These are phyloP conservation scores for Cantharellus anzutake DNA, from an alignment of 768 basidiomycete species.

Conservation along the genomic window DNA sequence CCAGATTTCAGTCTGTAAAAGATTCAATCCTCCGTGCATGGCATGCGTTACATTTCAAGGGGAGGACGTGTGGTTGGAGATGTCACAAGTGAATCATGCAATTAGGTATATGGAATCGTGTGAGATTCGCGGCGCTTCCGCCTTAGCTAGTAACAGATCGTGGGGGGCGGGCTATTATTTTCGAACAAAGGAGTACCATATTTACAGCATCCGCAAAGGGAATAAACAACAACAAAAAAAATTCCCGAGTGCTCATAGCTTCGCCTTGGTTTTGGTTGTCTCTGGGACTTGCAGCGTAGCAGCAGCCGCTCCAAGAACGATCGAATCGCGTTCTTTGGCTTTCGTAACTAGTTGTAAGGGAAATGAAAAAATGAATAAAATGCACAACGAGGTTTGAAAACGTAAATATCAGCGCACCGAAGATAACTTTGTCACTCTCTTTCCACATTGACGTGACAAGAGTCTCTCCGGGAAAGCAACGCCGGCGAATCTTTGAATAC, in stretches of 20 bases:
- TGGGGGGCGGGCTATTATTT: too few species aligned
- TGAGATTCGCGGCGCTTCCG: too few species aligned
- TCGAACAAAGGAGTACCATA: too few species aligned
- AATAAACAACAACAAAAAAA: neutral
- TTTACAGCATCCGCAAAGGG: neutral
- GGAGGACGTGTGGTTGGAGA: too few species aligned
- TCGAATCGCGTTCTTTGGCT: constrained; percentile 64
- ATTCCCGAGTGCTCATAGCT: constrained; percentile 17
- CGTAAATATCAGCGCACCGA: constrained; percentile 38
- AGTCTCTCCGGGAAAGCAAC: constrained; percentile 89
- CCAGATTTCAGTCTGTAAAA: too few species aligned
- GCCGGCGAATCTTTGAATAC: constrained; percentile 50
- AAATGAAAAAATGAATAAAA: neutral
- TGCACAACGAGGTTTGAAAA: too few species aligned
- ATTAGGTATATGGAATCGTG: too few species aligned
- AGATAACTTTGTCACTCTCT: constrained; percentile 76
- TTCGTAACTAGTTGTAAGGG: constrained; percentile 39
- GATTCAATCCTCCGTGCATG: too few species aligned
- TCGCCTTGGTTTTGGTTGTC: constrained; percentile 23
- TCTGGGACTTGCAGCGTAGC: constrained; percentile 34
- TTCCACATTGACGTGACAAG: constrained; percentile 98
- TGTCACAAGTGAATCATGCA: too few species aligned
- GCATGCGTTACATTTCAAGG: too few species aligned
- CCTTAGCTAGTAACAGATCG: too few species aligned
- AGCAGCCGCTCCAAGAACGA: constrained; percentile 62